Evolutionary conservation across 108 stramenopile genomes (phyloP).

Genomic region (Nannochloropsis oceanica): DNA sequence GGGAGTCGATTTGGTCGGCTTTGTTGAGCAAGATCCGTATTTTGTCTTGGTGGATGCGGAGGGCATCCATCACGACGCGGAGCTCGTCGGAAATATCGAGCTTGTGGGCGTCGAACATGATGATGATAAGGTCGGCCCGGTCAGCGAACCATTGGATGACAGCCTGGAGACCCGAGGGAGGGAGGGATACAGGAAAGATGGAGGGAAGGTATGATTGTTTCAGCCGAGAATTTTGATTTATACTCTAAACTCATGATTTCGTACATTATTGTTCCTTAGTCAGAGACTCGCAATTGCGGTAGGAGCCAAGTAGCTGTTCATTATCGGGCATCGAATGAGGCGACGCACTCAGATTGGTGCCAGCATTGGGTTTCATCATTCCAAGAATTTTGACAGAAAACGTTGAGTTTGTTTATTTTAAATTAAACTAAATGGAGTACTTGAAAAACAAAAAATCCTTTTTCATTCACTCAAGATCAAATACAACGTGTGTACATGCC

Average conservation of each 20-base stretch:
- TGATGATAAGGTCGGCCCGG: slow-evolving; percentile 78
- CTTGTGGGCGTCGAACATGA: slow-evolving; percentile 95
- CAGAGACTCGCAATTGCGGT: background rate
- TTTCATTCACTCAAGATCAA: too few species aligned
- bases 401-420: background rate
- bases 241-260: too few species aligned
- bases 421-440: too few species aligned
- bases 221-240: too few species aligned
- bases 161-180: background rate
- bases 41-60: slow-evolving; percentile 77
- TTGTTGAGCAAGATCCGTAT: slow-evolving; percentile 89
- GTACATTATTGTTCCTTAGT: background rate
- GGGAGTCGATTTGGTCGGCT: slow-evolving; percentile 70
- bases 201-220: background rate
- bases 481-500: too few species aligned
- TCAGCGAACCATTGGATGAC: slow-evolving; percentile 41
- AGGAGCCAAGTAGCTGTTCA: background rate
- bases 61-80: slow-evolving; percentile 59
- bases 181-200: background rate
- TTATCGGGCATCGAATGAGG: too few species aligned
- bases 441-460: too few species aligned
- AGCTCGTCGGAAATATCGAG: slow-evolving; percentile 93
- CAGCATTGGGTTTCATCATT: too few species aligned
- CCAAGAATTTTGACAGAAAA: background rate
- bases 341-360: too few species aligned